Evolutionary conservation across 148 eudicot genomes (phyloP).

Genomic region (Pharnaceum exiguum): DNA sequence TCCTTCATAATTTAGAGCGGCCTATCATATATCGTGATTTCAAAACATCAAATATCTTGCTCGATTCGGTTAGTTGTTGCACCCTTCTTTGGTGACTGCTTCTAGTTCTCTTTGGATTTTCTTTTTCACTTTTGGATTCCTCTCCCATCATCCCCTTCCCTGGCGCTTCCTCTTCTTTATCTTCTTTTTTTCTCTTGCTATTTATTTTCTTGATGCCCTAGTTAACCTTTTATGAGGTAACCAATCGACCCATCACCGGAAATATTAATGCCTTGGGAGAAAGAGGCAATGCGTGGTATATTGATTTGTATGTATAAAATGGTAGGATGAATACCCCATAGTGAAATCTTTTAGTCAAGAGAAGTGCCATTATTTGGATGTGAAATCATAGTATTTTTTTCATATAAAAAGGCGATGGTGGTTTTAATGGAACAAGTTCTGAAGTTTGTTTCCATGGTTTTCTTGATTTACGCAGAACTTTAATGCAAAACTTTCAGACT

Average conservation of each 20-base stretch:
- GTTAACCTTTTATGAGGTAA: too few relatives aligned
- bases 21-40: conserved; percentile 80
- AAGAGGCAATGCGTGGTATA: too few relatives aligned
- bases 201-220: too few relatives aligned
- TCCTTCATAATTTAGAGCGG: conserved; percentile 68
- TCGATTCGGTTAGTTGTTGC: conserved; percentile 55
- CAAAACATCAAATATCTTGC: conserved; percentile 80
- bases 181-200: too few relatives aligned
- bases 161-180: too few relatives aligned
- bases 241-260: too few relatives aligned
- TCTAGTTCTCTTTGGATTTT: background rate
- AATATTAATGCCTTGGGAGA: too few relatives aligned
- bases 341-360: too few relatives aligned
- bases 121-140: background rate
- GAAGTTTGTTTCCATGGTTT: background rate
- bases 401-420: background rate
- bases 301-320: too few relatives aligned
- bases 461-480: conserved; percentile 45
- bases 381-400: too few relatives aligned
- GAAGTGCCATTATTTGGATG: too few relatives aligned
- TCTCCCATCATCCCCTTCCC: background rate
- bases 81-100: background rate
- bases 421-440: background rate
- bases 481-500: conserved; percentile 87
- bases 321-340: too few relatives aligned